Percentiles rank a stretch among this genome's conserved stretches.
Conservation (phyloP, 192 early-diverging fungal genomes). For the Neocallimastix lanati region DNA sequence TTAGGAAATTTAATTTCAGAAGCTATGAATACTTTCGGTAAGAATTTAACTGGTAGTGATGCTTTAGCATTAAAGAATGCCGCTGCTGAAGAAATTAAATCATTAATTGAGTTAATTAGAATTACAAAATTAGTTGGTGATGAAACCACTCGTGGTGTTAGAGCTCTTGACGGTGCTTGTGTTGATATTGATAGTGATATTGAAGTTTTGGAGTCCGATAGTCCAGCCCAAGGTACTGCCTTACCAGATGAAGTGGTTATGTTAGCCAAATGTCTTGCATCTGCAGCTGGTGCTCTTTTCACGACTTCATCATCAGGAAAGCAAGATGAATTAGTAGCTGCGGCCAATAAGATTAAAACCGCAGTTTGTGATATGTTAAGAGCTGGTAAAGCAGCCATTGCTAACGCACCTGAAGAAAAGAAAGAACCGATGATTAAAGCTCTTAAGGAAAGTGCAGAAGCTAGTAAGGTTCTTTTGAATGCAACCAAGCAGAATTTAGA, state of each 20-base stretch:
- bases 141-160: conserved; percentile 17
- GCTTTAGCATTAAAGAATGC: background rate
- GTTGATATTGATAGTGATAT: conserved; percentile 14
- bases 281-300: conserved; percentile 19
- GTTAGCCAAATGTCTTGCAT: conserved; percentile 25
- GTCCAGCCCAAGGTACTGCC: conserved; percentile 26
- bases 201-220: conserved; percentile 5
- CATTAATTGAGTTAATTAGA: conserved; percentile 18
- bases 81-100: conserved; percentile 12
- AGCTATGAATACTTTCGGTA: conserved; percentile 13
- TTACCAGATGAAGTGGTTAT: conserved; percentile 32
- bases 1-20: conserved; percentile 16
- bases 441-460: conserved; percentile 7
- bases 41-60: conserved; percentile 5
- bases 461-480: conserved; percentile 13
- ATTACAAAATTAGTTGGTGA: conserved; percentile 22
- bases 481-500: conserved; percentile 10
- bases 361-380: conserved; percentile 20
- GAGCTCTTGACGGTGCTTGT: conserved; percentile 15
- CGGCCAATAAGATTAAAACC: conserved; percentile 18
- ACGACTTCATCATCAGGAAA: conserved; percentile 7
- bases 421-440: conserved; percentile 11
- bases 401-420: conserved; percentile 23
- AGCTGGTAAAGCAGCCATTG: conserved; percentile 28
- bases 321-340: conserved; percentile 18